Base-by-base conservation (phyloP, 306 rosid species). In the Echinosophora koreensis region DNA sequence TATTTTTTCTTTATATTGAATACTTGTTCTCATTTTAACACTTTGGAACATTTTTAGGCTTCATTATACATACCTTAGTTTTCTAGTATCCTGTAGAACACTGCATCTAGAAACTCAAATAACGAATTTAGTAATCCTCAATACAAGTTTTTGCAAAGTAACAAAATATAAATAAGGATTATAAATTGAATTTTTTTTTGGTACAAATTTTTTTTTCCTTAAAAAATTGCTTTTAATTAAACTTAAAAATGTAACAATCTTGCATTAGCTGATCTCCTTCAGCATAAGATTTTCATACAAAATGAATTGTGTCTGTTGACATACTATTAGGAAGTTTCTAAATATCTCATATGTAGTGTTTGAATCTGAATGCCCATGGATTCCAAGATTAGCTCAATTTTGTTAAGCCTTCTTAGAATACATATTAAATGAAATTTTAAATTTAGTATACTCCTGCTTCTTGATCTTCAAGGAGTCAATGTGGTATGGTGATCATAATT, bases 401-500 rank as follows among this genome's bases (percentile, higher is more conserved):
- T 2, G 28, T 44, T 61, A 65, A 16, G 51, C 66, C 35, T 76
- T 51, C 54, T 57, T 27, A 27, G 38, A 49, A 65, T 30, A 56
- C 34, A 50, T 66, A 35, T 16, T 54, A 5, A 35, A 54, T 14
- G 51, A 22, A 50, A 44, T 54, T 58, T 28, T 59, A 38, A 38
- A 69, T 16, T 38, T 5, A 44, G 49, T 66, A 9, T 30, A 7
- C 55, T 41, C 27, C 54, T 75, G 73, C 60, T 81, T 64, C 68
- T 69, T 76, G 34, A 65, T 76, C 39, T 41, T 69, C 38, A 61
- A 79, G 39, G 69, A 76, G 66, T 80, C 15, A 22, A n/a, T 62
- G 42, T 57, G 37, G 13, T 39, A 9, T 76, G 22, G 17, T 76
- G 35, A 50, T 65, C 56, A 7, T 58, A 57, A 55, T 75, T 57